Evolutionary conservation across 129 eudicot species (phyloP).

Genomic region (Deinandra increscens): DNA sequence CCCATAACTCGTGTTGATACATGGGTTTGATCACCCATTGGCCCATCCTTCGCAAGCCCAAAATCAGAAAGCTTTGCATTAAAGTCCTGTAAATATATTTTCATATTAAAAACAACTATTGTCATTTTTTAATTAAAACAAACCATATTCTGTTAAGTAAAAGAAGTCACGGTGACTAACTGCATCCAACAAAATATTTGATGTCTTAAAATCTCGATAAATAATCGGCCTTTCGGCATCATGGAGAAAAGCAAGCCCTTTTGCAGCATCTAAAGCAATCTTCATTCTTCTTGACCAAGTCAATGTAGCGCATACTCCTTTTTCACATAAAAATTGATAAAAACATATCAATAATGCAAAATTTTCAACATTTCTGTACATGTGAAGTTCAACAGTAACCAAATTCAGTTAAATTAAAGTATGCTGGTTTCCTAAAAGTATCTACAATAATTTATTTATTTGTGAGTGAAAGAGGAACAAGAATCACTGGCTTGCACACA

Average conservation of each 20-base stretch:
- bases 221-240: constrained; percentile 84
- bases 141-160: neutral
- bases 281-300: constrained; percentile 90
- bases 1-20: constrained; percentile 98
- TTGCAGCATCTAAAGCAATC: constrained; percentile 95
- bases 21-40: constrained; percentile 96
- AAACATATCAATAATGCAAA: neutral
- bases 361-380: neutral
- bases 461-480: neutral
- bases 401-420: neutral
- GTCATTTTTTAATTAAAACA: neutral
- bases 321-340: constrained; percentile 16
- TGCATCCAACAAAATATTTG: constrained; percentile 87
- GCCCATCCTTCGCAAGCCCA: constrained; percentile 95
- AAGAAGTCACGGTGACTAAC: constrained; percentile 46
- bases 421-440: neutral
- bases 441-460: neutral
- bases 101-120: constrained; percentile 10
- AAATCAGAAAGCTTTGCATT: constrained; percentile 96
- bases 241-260: constrained; percentile 98
- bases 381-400: neutral
- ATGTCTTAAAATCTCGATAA: constrained; percentile 93
- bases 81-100: constrained; percentile 56
- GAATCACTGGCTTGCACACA: neutral
- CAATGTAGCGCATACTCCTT: constrained; percentile 80